These are phyloP conservation scores for Toxicodendron radicans DNA, from an alignment of 345 rosid species.

Conservation along the genomic window DNA sequence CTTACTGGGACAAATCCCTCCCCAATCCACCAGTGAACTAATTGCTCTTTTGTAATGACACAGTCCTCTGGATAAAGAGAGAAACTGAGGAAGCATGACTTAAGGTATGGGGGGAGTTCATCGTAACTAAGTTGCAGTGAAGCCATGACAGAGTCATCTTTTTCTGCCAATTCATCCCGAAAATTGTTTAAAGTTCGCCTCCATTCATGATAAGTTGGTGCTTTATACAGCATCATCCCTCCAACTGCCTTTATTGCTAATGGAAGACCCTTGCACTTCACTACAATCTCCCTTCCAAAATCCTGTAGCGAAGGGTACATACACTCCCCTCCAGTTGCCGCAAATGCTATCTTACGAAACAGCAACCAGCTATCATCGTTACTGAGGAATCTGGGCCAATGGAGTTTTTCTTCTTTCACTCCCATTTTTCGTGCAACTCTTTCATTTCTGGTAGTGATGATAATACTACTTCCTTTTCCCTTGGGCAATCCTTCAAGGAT, in stretches of 20 bases:
- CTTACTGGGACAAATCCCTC: conserved; percentile 61
- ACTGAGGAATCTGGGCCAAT: conserved; percentile 43
- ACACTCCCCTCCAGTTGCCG: conserved; percentile 33
- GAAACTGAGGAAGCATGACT: conserved; percentile 62
- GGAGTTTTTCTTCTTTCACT: conserved; percentile 31
- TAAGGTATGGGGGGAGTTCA: conserved; percentile 65
- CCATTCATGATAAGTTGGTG: conserved; percentile 45
- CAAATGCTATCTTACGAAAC: conserved; percentile 48
- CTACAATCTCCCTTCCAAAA: conserved; percentile 50
- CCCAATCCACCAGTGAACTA: conserved; percentile 68
- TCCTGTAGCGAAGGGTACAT: conserved; percentile 30
- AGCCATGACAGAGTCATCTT: conserved; percentile 53
- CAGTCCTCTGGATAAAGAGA: conserved; percentile 70
- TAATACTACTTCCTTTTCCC: conserved; percentile 35
- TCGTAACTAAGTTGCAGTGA: conserved; percentile 70
- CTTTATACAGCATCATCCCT: conserved; percentile 27
- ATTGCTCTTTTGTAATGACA: conserved; percentile 55
- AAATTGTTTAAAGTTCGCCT: conserved; percentile 45
- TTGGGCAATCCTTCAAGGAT: conserved; percentile 30
- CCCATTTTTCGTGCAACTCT: conserved; percentile 38
- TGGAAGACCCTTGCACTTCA: conserved; percentile 65
- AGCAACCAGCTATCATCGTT: conserved; percentile 47
- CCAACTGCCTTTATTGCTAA: conserved; percentile 62
- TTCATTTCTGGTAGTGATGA: conserved; percentile 46
- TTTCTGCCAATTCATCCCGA: conserved; percentile 48